A percentile compares a stretch with the other conserved stretches of the same genome.
Conservation (phyloP, 2,329 filamentous ascomycete species). For the Aspergillus pseudotamarii region DNA sequence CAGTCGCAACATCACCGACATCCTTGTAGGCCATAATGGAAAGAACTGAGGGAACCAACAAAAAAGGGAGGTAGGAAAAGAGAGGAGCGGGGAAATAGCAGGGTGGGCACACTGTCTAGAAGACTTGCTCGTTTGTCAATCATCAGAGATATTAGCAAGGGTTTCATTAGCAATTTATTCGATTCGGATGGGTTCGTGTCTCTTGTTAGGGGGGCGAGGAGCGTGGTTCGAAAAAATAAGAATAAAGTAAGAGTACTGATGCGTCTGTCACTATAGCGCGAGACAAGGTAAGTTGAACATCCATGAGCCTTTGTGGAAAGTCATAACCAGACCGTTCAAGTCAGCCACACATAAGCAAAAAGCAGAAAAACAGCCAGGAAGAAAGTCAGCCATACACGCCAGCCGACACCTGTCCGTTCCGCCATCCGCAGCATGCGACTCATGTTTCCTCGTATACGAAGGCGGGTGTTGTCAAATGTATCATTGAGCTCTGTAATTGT, state of each 20-base stretch:
- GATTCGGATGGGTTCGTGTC: background rate
- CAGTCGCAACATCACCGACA: no score
- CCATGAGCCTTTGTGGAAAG: background rate
- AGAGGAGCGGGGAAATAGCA: background rate
- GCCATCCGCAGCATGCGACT: conserved; percentile 97
- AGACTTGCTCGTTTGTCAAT: background rate
- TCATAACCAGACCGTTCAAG: conserved; percentile 50
- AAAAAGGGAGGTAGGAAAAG: background rate
- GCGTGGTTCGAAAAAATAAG: background rate
- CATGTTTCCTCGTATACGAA: conserved; percentile 88
- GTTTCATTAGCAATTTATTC: background rate
- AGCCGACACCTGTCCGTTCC: conserved; percentile 88
- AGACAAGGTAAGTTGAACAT: background rate
- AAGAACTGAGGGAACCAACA: background rate
- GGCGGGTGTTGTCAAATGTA: conserved; percentile 80
- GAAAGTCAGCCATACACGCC: conserved; percentile 91
- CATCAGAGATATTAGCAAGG: background rate
- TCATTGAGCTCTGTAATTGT: conserved; percentile 95
- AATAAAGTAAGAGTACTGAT: background rate
- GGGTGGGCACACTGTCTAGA: background rate
- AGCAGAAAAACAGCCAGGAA: conserved; percentile 79
- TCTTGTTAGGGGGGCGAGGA: no score
- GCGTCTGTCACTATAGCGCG: background rate
- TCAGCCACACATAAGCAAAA: conserved; percentile 93
- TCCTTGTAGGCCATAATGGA: background rate